Base-by-base conservation (phyloP, 306 rosid genomes). In the Corylus heterophylla region DNA sequence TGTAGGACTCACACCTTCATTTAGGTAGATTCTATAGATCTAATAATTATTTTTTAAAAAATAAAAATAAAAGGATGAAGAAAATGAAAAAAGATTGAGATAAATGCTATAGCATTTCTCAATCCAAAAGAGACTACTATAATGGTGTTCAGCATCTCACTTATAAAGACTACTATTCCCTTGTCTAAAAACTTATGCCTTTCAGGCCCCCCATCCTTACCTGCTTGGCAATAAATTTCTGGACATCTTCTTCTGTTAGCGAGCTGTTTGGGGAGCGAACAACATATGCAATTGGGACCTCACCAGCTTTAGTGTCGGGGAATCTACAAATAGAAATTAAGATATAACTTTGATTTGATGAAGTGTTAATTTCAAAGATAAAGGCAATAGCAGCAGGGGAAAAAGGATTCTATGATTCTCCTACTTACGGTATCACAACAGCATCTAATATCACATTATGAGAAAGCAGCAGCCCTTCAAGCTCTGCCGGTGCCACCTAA, bases 401-500 rank as follows among this genome's bases (percentile, higher is more conserved):
- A 18, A 55, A 55, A n/a, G 22, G 18, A 9, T 55, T 18, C 8
- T 64, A 64, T 44, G 47, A 37, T 31, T 64, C 4, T 3, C 20
- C 11, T 13, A 87, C 97, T 89, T 83, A 95, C 98, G 97, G 97
- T 79, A 95, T 91, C 82, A 95, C 98, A 74, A 92, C 98, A 8
- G 98, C 97, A 76, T 95, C 98, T 66, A 88, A 79, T 82, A 95
- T 89, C 77, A 90, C 97, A 58, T 95, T 91, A 83, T 95, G 97
- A 85, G 97, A 92, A 81, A 95, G 86, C 35, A 95, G 93, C 76
- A 92, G 86, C 58, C 93, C 97, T 86, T 95, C 98, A 54, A 95
- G 95, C 83, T 92, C 98, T 54, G 98, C 97, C 55, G 98, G 98
- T 10, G 98, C 98, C 80, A 95, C 97, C 97, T 92, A 83, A 56